These are phyloP conservation scores for Fusarium sp. DNA, from an alignment of 2,329 filamentous ascomycete species.

Conservation along the genomic window DNA sequence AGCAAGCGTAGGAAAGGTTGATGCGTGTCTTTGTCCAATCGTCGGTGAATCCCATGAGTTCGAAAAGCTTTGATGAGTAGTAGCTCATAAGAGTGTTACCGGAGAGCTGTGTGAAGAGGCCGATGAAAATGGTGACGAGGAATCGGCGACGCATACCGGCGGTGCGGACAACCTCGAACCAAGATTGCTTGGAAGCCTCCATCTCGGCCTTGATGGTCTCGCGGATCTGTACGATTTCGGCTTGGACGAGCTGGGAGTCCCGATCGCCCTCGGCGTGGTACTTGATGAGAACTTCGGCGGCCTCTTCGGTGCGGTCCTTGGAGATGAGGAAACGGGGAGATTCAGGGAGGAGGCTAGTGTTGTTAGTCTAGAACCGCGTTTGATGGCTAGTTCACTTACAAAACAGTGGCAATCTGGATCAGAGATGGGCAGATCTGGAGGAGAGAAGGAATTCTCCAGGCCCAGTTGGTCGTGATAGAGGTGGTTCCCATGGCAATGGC, in stretches of 20 bases:
- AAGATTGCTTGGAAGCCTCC: conserved; percentile 62
- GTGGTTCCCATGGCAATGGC: conserved; percentile 62
- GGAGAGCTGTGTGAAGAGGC: conserved; percentile 65
- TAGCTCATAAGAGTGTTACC: conserved; percentile 58
- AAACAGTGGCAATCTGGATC: conserved; percentile 55
- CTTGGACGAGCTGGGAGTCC: conserved; percentile 64
- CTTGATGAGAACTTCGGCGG: conserved; percentile 49
- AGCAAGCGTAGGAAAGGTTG: conserved; percentile 59
- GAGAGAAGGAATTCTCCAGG: conserved; percentile 57
- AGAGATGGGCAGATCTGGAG: conserved; percentile 58
- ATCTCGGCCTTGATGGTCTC: conserved; percentile 67
- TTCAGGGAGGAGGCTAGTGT: conserved; percentile 43
- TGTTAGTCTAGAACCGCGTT: not conserved
- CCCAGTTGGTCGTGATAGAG: conserved; percentile 47
- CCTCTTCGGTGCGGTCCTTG: conserved; percentile 50
- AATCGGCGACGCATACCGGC: conserved; percentile 62
- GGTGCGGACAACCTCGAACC: conserved; percentile 63
- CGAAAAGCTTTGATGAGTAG: conserved; percentile 52
- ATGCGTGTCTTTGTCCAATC: conserved; percentile 59
- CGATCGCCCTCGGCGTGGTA: conserved; percentile 66
- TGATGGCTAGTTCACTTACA: conserved; percentile 42
- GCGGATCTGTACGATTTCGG: conserved; percentile 71
- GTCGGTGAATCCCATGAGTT: conserved; percentile 58
- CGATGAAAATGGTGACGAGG: conserved; percentile 61
- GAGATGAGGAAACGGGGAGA: conserved; percentile 52